Percentiles rank a stretch among this genome's conserved stretches.
Evolutionary conservation across 495 filamentous ascomycete genomes (phyloP).

Genomic region (Halenospora varia): DNA sequence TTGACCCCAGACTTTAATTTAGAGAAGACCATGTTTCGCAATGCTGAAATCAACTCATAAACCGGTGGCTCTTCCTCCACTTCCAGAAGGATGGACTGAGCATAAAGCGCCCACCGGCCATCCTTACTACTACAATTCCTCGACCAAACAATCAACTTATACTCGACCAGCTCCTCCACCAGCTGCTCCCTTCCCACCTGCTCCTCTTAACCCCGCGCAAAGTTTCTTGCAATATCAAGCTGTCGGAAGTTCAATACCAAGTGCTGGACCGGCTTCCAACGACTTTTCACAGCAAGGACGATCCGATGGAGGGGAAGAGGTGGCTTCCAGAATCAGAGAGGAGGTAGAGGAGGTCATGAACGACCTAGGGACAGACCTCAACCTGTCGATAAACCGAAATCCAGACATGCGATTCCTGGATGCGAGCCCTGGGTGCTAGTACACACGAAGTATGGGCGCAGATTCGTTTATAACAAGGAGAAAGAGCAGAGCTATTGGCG

Average conservation of each 20-base stretch:
- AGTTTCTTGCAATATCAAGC: conserved; percentile 42
- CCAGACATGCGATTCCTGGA: conserved; percentile 71
- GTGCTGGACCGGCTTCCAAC: conserved; percentile 37
- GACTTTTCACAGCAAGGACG: conserved; percentile 27
- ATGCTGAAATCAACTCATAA: conserved; percentile 67
- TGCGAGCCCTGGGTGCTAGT: conserved; percentile 90
- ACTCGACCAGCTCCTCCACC: conserved; percentile 53
- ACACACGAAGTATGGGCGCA: conserved; percentile 79
- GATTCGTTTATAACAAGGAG: conserved; percentile 81
- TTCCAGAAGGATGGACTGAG: conserved; percentile 84
- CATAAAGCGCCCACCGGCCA: conserved; percentile 90
- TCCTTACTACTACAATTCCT: conserved; percentile 83
- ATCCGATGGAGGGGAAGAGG: conserved; percentile 25
- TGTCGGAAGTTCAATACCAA: conserved; percentile 31
- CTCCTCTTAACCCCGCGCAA: conserved; percentile 29
- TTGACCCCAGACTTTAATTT: too few species aligned
- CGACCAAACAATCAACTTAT: conserved; percentile 86
- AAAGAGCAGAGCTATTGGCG: conserved; percentile 91
- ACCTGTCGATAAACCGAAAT: conserved; percentile 75
- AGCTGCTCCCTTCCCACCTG: conserved; percentile 9
- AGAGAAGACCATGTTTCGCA: too few species aligned
- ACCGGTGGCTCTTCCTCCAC: conserved; percentile 46
- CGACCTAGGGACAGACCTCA: conserved; percentile 37
- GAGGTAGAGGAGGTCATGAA: conserved; percentile 27
- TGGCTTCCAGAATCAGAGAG: conserved; percentile 31